Evolutionary conservation across 2,329 filamentous ascomycete species (phyloP).

Genomic region (Penicillium brevicompactum): DNA sequence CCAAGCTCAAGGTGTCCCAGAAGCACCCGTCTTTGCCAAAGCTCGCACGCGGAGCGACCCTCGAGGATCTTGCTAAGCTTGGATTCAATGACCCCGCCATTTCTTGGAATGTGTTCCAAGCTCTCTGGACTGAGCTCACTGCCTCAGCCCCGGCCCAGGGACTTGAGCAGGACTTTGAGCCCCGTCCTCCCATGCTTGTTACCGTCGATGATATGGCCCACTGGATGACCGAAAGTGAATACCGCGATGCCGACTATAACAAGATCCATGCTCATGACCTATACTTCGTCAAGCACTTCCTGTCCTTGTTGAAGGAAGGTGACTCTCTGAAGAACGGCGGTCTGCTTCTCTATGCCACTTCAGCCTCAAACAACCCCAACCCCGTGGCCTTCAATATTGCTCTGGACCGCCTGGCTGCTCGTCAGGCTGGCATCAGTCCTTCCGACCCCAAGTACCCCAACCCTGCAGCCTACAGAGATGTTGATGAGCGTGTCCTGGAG

Average conservation of each 20-base stretch:
- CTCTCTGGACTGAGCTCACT: conserved; percentile 78
- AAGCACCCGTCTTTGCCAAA: conserved; percentile 62
- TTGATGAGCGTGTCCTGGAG: conserved; percentile 57
- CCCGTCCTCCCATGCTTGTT: conserved; percentile 69
- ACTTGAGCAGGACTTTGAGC: conserved; percentile 46
- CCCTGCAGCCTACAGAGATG: conserved; percentile 55
- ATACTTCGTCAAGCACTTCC: conserved; percentile 71
- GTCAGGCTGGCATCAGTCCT: conserved; percentile 39
- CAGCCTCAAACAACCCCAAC: conserved; percentile 68
- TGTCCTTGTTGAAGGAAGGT: conserved; percentile 61
- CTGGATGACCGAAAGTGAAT: conserved; percentile 77
- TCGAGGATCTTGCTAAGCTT: conserved; percentile 68
- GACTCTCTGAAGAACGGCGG: conserved; percentile 69
- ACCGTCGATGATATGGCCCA: conserved; percentile 77
- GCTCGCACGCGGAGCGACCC: conserved; percentile 59
- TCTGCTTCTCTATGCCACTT: conserved; percentile 73
- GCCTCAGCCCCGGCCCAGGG: conserved; percentile 48
- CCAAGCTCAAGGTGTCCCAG: conserved; percentile 52
- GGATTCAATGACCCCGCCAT: conserved; percentile 74
- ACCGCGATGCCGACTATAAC: conserved; percentile 70
- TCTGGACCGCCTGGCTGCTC: conserved; percentile 55
- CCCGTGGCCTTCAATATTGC: conserved; percentile 69
- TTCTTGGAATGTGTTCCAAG: conserved; percentile 78
- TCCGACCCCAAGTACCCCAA: conserved; percentile 46
- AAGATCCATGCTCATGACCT: conserved; percentile 86